Base-by-base conservation (phyloP, 495 filamentous ascomycete species). In the Barbatosphaeria neglecta region DNA sequence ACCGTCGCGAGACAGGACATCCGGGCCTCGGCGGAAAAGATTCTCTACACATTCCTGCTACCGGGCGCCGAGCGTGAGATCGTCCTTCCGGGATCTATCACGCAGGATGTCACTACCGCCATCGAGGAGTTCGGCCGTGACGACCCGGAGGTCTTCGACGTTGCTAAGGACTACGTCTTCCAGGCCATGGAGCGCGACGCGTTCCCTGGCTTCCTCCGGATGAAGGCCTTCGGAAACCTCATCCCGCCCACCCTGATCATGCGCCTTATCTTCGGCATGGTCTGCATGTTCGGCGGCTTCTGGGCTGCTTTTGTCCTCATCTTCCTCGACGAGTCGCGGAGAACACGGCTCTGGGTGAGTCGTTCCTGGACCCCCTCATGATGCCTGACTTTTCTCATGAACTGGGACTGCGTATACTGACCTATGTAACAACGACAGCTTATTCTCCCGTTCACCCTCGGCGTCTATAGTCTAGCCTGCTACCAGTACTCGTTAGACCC, bases 101-200 rank as follows among this genome's bases (percentile, higher is more conserved):
- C 88, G 4, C 74, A 82, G 22, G 77, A 86, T 5, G 86, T 95
- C 49, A 87, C 84, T 31, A 73, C 79, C 37, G 73, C 83, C 15
- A 88, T 99, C 45, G 92, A 99, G 61, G 82, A 90, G 45, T 78
- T 84, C 46, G 84, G 84, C 37, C 80, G 92, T 56, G 93, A 96
- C 53, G 92, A 99, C 58, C 92, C 92, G 1, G 92, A 97, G 60
- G 81, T 99, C 10, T 99, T 99, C 51, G 90, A 96, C 60, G 81
- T 84, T 2, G 92, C 92, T 22, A 97, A 97, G 65, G 93, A 99
- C 67, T 99, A 97, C 60, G 90, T 95, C 40, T 99, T 96, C 65
- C 93, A 97, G 60, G 92, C 92, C 3, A 99, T 99, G 93, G 92
- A 99, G 65, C 81, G 93, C 37, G 92, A 97, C 66, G 92, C 92